phyloP scores from a whole-genome alignment of 805 yeast genomes.

The Pichia pseudocactophila region DNA sequence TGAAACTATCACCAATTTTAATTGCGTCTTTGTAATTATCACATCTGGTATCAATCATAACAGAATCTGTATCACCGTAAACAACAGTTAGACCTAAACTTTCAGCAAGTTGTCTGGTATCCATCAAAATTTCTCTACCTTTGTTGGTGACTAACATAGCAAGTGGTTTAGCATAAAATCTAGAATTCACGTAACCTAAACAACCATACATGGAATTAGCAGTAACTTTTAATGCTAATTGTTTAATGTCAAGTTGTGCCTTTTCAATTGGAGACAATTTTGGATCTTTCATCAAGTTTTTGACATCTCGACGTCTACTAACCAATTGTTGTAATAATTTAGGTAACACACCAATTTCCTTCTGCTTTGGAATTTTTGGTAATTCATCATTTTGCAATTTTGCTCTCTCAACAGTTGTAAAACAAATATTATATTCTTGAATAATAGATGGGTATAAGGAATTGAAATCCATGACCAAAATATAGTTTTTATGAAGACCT shows the following conservation, averaged over 20 bases:
- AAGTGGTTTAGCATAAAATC: slow-evolving; percentile 92
- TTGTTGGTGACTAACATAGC: slow-evolving; percentile 93
- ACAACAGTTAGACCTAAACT: slow-evolving; percentile 74
- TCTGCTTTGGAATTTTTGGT: slow-evolving; percentile 59
- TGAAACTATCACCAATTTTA: slow-evolving; percentile 77
- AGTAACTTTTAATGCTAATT: slow-evolving; percentile 89
- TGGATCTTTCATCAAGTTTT: slow-evolving; percentile 71
- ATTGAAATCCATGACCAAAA: slow-evolving; percentile 96
- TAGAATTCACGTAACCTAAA: slow-evolving; percentile 81
- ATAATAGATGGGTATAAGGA: slow-evolving; percentile 94
- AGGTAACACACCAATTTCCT: slow-evolving; percentile 77
- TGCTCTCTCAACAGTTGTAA: slow-evolving; percentile 82
- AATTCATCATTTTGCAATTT: slow-evolving; percentile 44
- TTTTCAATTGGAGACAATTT: slow-evolving; percentile 52
- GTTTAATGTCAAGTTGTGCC: slow-evolving; percentile 89
- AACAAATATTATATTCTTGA: slow-evolving; percentile 94
- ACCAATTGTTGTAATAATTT: slow-evolving; percentile 75
- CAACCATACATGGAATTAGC: slow-evolving; percentile 99
- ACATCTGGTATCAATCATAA: slow-evolving; percentile 91
- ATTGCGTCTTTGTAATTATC: slow-evolving; percentile 63
- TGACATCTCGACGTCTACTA: slow-evolving; percentile 86
- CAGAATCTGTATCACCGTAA: slow-evolving; percentile 98
- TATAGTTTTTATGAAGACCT: slow-evolving; percentile 82
- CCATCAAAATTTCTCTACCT: slow-evolving; percentile 92
- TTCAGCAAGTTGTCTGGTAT: slow-evolving; percentile 89